Conservation (phyloP, 495 filamentous ascomycete species). For the Hypoxylon trugodes region DNA sequence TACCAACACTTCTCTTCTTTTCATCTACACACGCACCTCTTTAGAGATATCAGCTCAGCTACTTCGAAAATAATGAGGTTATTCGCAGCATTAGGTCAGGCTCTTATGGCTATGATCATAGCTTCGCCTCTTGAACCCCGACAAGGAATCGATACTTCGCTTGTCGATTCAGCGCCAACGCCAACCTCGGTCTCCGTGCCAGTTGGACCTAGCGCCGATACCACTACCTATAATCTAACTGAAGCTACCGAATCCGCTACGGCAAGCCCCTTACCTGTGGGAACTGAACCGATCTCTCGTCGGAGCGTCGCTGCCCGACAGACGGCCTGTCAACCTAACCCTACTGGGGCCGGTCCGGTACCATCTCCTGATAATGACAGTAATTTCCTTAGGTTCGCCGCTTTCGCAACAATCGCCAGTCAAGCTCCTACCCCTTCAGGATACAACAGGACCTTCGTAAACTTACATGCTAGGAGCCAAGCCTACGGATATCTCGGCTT, state of each 20-base stretch:
- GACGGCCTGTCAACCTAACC: conserved; percentile 36
- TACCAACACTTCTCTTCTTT: too few relatives aligned
- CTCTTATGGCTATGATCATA: conserved; percentile 17
- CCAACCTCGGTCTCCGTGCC: conserved; percentile 24
- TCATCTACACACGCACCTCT: too few relatives aligned
- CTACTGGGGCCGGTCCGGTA: conserved; percentile 44
- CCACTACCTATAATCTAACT: conserved; percentile 28
- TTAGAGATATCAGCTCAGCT: not conserved
- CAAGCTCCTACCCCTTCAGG: conserved; percentile 48
- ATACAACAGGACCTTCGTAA: conserved; percentile 51
- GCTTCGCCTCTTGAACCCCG: conserved; percentile 31
- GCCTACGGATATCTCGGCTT: conserved; percentile 54
- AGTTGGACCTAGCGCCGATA: conserved; percentile 26
- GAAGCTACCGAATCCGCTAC: conserved; percentile 34
- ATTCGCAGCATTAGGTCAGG: not conserved
- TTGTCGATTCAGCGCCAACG: conserved; percentile 21
- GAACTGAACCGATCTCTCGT: conserved; percentile 13
- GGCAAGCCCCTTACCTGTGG: conserved; percentile 31
- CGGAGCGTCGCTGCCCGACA: conserved; percentile 15
- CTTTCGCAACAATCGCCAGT: conserved; percentile 29
- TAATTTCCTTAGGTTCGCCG: conserved; percentile 39
- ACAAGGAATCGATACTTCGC: conserved; percentile 33
- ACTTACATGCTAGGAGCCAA: conserved; percentile 47
- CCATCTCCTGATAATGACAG: conserved; percentile 44
- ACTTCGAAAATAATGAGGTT: conserved; percentile 21